Conservation (phyloP, 2,329 filamentous ascomycete species). For the Waltergamsia citrina region DNA sequence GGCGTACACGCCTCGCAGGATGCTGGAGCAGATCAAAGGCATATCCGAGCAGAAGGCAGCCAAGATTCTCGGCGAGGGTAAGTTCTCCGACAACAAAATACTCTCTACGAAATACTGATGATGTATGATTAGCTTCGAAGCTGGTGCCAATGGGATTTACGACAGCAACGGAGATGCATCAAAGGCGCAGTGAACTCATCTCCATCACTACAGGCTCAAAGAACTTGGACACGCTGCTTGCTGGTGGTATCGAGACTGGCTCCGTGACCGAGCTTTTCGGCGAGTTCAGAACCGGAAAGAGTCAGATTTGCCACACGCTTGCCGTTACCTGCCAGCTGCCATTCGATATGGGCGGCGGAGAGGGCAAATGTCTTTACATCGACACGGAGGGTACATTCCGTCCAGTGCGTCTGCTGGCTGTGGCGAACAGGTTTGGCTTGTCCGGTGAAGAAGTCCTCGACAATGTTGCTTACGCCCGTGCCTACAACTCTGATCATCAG, state of each 20-base stretch:
- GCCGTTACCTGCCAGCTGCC: conserved; percentile 96
- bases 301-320: conserved; percentile 97
- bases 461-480: conserved; percentile 95
- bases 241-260: conserved; percentile 91
- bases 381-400: conserved; percentile 97
- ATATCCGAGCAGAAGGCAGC: conserved; percentile 95
- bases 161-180: conserved; percentile 98
- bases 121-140: conserved; percentile 69
- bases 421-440: conserved; percentile 88
- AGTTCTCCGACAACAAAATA: conserved; percentile 7
- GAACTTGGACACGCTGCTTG: conserved; percentile 88
- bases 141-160: conserved; percentile 98
- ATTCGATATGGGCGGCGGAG: conserved; percentile 97
- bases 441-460: conserved; percentile 96
- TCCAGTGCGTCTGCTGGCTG: conserved; percentile 80
- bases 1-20: conserved; percentile 77
- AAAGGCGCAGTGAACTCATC: conserved; percentile 90
- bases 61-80: conserved; percentile 85
- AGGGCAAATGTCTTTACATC: conserved; percentile 97
- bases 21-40: conserved; percentile 91
- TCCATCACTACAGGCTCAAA: conserved; percentile 98
- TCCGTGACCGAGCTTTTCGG: conserved; percentile 98
- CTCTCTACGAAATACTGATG: no score
- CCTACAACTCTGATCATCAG: conserved; percentile 98
- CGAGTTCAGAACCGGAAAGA: conserved; percentile 96